Conservation (phyloP, 768 basidiomycete species). For the Lactarius vividus region DNA sequence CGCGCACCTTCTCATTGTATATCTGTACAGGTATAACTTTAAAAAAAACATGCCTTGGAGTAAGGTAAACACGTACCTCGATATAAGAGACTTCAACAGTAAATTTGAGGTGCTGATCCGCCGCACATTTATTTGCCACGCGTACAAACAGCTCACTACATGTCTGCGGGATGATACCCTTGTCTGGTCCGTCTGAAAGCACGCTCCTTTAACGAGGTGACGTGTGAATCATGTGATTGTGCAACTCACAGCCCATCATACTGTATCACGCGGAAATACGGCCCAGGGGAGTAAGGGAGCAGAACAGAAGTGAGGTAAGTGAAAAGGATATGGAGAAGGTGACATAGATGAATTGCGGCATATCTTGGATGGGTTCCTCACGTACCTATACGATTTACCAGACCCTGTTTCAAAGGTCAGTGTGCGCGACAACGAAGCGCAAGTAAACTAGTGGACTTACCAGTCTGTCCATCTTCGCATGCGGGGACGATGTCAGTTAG, state of each 20-base stretch:
- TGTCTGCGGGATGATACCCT: conserved; percentile 96
- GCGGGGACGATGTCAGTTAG: not conserved
- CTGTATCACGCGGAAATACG: conserved; percentile 38
- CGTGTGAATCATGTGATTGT: conserved; percentile 12
- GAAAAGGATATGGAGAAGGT: not conserved
- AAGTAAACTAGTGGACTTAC: conserved; percentile 48
- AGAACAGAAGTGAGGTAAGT: not conserved
- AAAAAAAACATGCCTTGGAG: not conserved
- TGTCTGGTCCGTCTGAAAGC: conserved; percentile 79
- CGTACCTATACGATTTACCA: conserved; percentile 89
- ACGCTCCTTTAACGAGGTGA: conserved; percentile 1
- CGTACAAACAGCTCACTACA: conserved; percentile 90
- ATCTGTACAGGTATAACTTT: conserved; percentile 49
- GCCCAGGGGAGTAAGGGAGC: not conserved
- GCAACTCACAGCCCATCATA: conserved; percentile 91
- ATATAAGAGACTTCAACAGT: conserved; percentile 99
- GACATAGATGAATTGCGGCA: not conserved
- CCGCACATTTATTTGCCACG: conserved; percentile 59
- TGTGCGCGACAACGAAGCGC: not conserved
- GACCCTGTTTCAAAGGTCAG: conserved; percentile 52
- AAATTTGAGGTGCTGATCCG: conserved; percentile 70
- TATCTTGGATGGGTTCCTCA: conserved; percentile 10
- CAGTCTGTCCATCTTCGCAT: conserved; percentile 73
- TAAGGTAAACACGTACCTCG: conserved; percentile 52
- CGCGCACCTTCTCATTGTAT: conserved; percentile 97